Evolutionary conservation across 257 asterid species (phyloP).

Genomic region (Cinchona pubescens): DNA sequence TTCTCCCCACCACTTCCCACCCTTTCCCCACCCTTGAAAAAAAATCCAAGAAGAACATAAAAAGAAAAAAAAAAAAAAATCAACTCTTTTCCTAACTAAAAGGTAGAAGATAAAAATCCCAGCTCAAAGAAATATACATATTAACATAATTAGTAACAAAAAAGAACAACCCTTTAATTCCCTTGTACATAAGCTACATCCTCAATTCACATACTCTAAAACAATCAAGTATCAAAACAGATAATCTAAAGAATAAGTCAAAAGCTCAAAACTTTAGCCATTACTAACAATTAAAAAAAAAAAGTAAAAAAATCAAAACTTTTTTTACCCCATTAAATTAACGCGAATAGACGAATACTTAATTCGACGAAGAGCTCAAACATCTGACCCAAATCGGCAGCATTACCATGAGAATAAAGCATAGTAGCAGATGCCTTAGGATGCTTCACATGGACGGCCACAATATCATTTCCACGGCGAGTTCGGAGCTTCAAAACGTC

Average conservation of each 20-base stretch:
- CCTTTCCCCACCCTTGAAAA: neutral
- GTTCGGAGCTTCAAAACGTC: slow-evolving; percentile 80
- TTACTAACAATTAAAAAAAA: neutral
- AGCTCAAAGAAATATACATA: neutral
- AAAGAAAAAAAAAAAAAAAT: neutral
- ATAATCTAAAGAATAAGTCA: neutral
- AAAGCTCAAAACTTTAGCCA: slow-evolving; percentile 14
- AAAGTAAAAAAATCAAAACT: neutral
- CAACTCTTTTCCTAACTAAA: neutral
- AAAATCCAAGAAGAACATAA: neutral
- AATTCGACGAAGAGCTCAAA: slow-evolving; percentile 93
- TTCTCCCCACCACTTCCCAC: neutral
- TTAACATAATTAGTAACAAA: neutral
- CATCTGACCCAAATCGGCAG: slow-evolving; percentile 99
- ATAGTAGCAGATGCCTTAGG: slow-evolving; percentile 82
- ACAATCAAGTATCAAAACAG: neutral
- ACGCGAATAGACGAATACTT: slow-evolving; percentile 85
- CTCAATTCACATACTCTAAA: neutral
- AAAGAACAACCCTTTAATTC: neutral
- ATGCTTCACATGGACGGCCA: slow-evolving; percentile 78
- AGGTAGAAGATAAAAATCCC: neutral
- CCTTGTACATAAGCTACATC: neutral
- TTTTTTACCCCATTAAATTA: slow-evolving; percentile 91
- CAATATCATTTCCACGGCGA: slow-evolving; percentile 86
- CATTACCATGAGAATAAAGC: slow-evolving; percentile 96